Evolutionary conservation across 2,329 filamentous ascomycete species (phyloP).

Genomic region (Penicillium sp.): DNA sequence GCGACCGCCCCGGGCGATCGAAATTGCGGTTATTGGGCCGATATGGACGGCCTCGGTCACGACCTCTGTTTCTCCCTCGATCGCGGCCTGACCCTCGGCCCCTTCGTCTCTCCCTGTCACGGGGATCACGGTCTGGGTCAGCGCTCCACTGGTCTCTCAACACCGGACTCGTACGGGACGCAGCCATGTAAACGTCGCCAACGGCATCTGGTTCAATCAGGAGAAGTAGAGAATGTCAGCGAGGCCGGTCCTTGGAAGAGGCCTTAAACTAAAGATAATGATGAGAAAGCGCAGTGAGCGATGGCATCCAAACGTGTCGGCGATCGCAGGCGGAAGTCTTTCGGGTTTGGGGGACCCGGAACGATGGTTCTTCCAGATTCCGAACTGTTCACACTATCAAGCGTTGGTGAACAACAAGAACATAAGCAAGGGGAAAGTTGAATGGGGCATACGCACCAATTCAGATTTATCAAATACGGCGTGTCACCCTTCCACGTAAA

Average conservation of each 20-base stretch:
- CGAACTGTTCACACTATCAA: conserved; percentile 5
- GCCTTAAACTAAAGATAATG: conserved; percentile 10
- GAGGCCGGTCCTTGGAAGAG: conserved; percentile 10
- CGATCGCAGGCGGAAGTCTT: conserved; percentile 30
- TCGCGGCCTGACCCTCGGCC: conserved; percentile 43
- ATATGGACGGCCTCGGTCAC: conserved; percentile 38
- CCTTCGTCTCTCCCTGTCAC: conserved; percentile 37
- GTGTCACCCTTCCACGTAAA: not conserved
- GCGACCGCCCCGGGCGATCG: conserved; percentile 43
- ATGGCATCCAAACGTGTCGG: conserved; percentile 25
- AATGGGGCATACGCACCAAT: conserved; percentile 17
- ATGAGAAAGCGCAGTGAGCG: conserved; percentile 18
- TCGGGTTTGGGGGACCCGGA: conserved; percentile 30
- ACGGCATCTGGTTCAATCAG: conserved; percentile 41
- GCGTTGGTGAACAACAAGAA: conserved; percentile 10
- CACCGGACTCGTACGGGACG: conserved; percentile 49
- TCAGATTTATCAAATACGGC: conserved; percentile 8
- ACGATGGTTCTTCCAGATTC: conserved; percentile 33
- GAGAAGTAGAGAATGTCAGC: conserved; percentile 6
- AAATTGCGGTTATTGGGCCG: conserved; percentile 36
- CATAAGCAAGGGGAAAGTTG: conserved; percentile 17
- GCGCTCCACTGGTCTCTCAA: conserved; percentile 52
- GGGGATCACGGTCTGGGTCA: conserved; percentile 42
- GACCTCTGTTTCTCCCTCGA: conserved; percentile 42
- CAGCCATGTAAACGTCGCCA: conserved; percentile 48